Evolutionary conservation across 257 asterid genomes (phyloP).

Genomic region (Scutellaria barbata): DNA sequence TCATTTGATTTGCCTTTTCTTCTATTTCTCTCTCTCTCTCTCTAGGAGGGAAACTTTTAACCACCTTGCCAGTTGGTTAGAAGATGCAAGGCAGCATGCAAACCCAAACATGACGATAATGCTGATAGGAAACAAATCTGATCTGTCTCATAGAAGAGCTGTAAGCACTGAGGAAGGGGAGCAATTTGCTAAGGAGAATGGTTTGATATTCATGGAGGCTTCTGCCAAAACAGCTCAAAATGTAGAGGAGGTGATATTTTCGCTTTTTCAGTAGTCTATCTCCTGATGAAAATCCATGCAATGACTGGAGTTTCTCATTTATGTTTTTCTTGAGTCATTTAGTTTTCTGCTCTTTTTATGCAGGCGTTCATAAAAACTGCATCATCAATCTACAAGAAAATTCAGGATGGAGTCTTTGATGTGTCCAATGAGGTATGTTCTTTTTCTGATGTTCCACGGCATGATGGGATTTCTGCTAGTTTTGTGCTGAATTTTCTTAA

Average conservation of each 20-base stretch:
- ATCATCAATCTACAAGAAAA: conserved; percentile 72
- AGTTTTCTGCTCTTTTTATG: conserved; percentile 12
- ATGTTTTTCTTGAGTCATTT: neutral
- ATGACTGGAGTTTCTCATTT: conserved; percentile 1
- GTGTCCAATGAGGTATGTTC: conserved; percentile 73
- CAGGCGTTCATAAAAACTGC: conserved; percentile 89
- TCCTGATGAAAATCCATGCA: neutral
- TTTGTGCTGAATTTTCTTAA: neutral
- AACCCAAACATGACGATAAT: conserved; percentile 74
- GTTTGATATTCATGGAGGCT: conserved; percentile 84
- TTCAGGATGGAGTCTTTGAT: conserved; percentile 80
- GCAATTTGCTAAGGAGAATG: conserved; percentile 80
- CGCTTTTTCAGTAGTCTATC: neutral
- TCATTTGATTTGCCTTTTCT: neutral
- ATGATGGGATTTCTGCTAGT: conserved; percentile 20
- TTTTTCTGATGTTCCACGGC: neutral
- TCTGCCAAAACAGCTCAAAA: conserved; percentile 90
- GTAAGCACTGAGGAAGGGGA: conserved; percentile 87
- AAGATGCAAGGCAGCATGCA: conserved; percentile 83
- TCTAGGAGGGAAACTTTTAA: conserved; percentile 84
- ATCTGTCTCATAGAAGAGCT: conserved; percentile 74
- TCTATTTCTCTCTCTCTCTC: neutral
- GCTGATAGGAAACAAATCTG: conserved; percentile 82
- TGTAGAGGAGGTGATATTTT: conserved; percentile 74
- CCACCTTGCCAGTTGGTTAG: conserved; percentile 83